Evolutionary conservation across 805 yeast genomes (phyloP), one percentile per base, ranked within the genome.

Genomic region (Hanseniaspora singularis): DNA sequence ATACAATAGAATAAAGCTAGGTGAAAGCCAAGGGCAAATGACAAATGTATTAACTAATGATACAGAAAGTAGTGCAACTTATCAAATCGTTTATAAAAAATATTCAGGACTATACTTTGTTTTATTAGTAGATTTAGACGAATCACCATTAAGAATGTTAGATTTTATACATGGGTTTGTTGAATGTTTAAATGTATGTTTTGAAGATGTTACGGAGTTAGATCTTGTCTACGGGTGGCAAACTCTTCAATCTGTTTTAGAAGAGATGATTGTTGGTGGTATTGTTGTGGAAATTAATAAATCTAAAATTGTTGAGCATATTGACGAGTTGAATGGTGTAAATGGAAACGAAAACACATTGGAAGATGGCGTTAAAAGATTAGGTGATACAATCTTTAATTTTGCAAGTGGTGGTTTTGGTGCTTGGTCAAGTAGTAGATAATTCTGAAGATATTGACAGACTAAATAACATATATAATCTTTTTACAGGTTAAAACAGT

Each of bases 211-310:
- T 6, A 88, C 96, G 62, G 98, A 92, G 60, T 70, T 92, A 54
- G 98, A 92, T 64, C 70, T 92, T 52, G 96, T 92, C n/a, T 89
- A 88, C 65, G 96, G 96, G 15, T 92, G 98, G 97, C 96, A 92
- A 64, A 94, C 87, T 4, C 67, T 89, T 27, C 94, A 89, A 60
- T 81, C 94, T 1, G 96, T 89, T 1, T 63, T 88, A 40, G 92
- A 81, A 56, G 97, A 92, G 57, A 81, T 92, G 28, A 80, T 92
- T 1, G 97, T 92, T 60, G 98, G 97, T 22, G 98, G 98, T 0
- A 81, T 92, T 94, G 98, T 92, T 8, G 83, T 92, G 31, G 98
- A 92, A 60, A 88, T 97, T 1, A 85, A 80, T 54, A 85, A 87
- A 18, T 58, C 66, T 22, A 76, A 81, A 50, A 87, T 92, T 30